Percentiles rank a stretch among this genome's conserved stretches.
Conservation (phyloP, 2,329 filamentous ascomycete genomes). For the Sarocladium strictum region DNA sequence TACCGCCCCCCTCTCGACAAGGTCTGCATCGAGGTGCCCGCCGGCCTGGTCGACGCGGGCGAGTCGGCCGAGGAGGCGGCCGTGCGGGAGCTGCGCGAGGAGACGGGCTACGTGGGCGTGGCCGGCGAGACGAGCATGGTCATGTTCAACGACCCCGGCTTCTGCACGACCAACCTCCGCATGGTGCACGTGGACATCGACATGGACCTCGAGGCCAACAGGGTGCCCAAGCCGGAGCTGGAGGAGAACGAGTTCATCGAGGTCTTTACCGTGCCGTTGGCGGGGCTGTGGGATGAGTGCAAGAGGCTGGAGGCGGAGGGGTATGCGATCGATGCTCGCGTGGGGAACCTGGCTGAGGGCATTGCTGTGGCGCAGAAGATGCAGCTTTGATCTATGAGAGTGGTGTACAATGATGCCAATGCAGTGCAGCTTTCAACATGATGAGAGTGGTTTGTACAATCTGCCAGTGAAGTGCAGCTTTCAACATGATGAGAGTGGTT, state of each 20-base stretch:
- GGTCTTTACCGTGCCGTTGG: conserved; percentile 63
- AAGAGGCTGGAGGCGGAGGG: conserved; percentile 62
- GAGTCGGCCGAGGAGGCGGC: conserved; percentile 58
- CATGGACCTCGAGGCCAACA: conserved; percentile 61
- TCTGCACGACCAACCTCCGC: conserved; percentile 60
- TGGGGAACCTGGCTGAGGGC: conserved; percentile 72
- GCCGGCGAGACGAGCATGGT: conserved; percentile 53
- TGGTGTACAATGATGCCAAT: too few relatives aligned
- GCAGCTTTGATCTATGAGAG: conserved; percentile 26
- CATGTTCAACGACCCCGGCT: conserved; percentile 62
- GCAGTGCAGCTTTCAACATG: too few relatives aligned
- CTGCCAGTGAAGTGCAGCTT: too few relatives aligned
- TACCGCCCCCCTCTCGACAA: conserved; percentile 57
- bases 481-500: too few relatives aligned
- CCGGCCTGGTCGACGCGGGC: conserved; percentile 56
- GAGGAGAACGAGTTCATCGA: conserved; percentile 82
- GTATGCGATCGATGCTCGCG: conserved; percentile 72
- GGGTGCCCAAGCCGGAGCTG: conserved; percentile 60
- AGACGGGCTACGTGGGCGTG: conserved; percentile 59
- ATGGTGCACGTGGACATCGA: conserved; percentile 72
- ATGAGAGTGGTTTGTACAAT: too few relatives aligned
- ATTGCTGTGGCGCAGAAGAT: conserved; percentile 63
- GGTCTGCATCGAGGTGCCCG: conserved; percentile 58
- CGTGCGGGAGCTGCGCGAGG: conserved; percentile 58
- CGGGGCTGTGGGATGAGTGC: conserved; percentile 59